Evolutionary conservation across 1,284 basidiomycete species (phyloP).

Genomic region (Cryptococcus maquisensis): DNA sequence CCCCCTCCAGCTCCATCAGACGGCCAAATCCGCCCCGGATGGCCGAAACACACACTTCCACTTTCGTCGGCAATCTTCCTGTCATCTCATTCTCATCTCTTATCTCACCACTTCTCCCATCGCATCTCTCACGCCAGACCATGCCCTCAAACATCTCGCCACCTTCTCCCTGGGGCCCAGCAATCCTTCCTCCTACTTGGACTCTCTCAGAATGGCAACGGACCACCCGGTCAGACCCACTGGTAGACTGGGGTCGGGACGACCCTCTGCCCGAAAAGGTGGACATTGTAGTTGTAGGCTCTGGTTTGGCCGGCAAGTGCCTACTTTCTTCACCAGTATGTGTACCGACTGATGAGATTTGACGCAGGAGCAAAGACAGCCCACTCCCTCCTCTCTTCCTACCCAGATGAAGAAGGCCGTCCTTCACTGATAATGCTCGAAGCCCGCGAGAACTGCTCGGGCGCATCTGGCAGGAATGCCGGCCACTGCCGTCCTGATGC

Average conservation of each 20-base stretch:
- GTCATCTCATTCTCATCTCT: too few species aligned
- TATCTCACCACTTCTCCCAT: too few species aligned
- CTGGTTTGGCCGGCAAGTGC: conserved; percentile 26
- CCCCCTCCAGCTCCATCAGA: too few species aligned
- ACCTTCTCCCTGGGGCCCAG: conserved; percentile 8
- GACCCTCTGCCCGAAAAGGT: conserved; percentile 23
- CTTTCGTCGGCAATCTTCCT: too few species aligned
- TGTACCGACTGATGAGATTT: not conserved
- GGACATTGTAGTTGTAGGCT: conserved; percentile 36
- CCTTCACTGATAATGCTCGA: conserved; percentile 38
- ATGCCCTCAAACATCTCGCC: conserved; percentile 19
- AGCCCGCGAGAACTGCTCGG: conserved; percentile 41
- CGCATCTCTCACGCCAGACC: not conserved
- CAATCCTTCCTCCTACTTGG: conserved; percentile 23
- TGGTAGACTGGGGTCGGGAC: conserved; percentile 23
- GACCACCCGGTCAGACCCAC: conserved; percentile 27
- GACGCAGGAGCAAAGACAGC: conserved; percentile 9
- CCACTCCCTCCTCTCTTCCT: conserved; percentile 4
- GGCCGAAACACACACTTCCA: too few species aligned
- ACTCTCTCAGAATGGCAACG: conserved; percentile 39
- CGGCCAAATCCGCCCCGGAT: too few species aligned
- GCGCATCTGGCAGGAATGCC: conserved; percentile 44
- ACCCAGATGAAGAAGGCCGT: not conserved
- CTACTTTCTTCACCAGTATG: not conserved
- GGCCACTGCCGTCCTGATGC: conserved; percentile 42